Conservation (phyloP, 345 rosid genomes). For the Syzygium oleosum region DNA sequence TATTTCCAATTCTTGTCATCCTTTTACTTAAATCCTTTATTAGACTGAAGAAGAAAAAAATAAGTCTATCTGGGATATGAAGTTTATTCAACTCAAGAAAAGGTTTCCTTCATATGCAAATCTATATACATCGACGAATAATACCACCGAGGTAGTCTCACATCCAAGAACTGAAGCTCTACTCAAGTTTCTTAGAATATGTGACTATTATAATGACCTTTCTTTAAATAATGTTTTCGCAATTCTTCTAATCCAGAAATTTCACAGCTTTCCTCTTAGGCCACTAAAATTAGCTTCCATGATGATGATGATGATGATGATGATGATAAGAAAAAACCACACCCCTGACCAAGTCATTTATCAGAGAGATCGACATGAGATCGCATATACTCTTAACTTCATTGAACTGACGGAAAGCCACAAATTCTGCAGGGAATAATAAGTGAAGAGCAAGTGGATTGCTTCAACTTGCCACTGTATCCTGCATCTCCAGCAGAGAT, state of each 20-base stretch:
- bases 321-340: too few relatives aligned
- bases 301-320: neutral
- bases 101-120: neutral
- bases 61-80: neutral
- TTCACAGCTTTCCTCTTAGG: neutral
- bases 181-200: neutral
- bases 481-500: constrained; percentile 29
- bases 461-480: constrained; percentile 47
- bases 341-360: neutral
- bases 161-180: neutral
- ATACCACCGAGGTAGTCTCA: neutral
- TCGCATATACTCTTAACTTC: neutral
- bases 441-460: constrained; percentile 38
- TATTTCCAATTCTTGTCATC: neutral
- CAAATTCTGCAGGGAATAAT: constrained; percentile 24
- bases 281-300: neutral
- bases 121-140: neutral
- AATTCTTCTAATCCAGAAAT: neutral
- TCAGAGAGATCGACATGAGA: neutral
- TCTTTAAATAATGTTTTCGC: neutral
- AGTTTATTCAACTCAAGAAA: neutral
- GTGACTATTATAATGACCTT: neutral
- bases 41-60: neutral
- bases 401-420: too few relatives aligned
- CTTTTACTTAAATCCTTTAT: neutral